Evolutionary conservation across 192 early-diverging fungal genomes (phyloP).

Genomic region (Coemansia sp.): DNA sequence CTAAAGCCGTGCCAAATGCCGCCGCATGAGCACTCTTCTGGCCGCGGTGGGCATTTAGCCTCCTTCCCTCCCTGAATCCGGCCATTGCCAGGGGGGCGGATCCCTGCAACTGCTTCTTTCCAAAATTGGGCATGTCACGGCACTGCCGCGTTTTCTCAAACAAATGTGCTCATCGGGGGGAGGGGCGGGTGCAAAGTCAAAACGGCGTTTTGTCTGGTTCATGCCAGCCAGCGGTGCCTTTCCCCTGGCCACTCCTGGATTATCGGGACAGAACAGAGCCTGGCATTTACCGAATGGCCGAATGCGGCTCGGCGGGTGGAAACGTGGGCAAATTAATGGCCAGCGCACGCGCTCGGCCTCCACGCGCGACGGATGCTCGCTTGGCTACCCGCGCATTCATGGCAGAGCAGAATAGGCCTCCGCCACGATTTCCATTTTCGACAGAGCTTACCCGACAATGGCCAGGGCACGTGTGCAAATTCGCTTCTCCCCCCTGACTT

Average conservation of each 20-base stretch:
- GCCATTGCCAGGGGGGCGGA: not conserved
- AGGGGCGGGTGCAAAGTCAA: too few species aligned
- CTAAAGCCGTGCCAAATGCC: not conserved
- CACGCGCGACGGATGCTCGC: too few species aligned
- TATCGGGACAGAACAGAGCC: too few species aligned
- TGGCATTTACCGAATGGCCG: too few species aligned
- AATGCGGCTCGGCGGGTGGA: too few species aligned
- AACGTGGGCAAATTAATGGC: conserved; percentile 4
- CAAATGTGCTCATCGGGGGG: too few species aligned
- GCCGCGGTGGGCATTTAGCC: too few species aligned
- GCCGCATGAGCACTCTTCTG: not conserved
- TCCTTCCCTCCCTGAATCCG: too few species aligned
- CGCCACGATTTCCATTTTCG: not conserved
- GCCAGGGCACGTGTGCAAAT: not conserved
- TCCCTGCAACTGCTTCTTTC: not conserved
- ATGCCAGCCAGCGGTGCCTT: not conserved
- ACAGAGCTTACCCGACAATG: not conserved
- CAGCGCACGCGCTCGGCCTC: not conserved
- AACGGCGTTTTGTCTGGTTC: not conserved
- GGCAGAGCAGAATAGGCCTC: too few species aligned
- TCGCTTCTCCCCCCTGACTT: not conserved
- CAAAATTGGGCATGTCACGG: not conserved
- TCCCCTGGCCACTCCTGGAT: too few species aligned
- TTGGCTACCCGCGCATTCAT: not conserved
- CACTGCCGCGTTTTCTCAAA: too few species aligned